A percentile compares a stretch with the other conserved stretches of the same genome.
phyloP scores from a whole-genome alignment of 805 yeast genomes.

The Danielozyma ontarioensis region DNA sequence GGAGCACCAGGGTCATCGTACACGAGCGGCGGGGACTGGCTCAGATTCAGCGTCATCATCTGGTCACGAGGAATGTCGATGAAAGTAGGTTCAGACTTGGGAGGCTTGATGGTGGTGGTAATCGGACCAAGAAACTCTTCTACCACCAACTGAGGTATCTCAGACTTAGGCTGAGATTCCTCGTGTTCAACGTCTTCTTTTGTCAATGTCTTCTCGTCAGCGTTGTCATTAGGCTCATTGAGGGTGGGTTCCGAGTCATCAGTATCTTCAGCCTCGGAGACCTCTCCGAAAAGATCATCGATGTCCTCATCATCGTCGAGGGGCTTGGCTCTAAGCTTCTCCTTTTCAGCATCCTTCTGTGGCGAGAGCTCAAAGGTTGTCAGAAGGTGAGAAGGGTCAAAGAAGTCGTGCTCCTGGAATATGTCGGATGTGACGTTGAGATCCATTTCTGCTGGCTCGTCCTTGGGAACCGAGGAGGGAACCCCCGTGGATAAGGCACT shows the following conservation, averaged over 20 bases:
- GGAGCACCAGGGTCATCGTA: slow-evolving; percentile 87
- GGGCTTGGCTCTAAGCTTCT: slow-evolving; percentile 2
- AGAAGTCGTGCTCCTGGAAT: background rate
- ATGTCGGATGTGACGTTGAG: background rate
- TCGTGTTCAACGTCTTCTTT: no score
- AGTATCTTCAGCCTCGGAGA: slow-evolving; percentile 18
- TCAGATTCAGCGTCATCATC: slow-evolving; percentile 51
- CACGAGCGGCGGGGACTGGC: slow-evolving; percentile 5
- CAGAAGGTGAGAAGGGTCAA: background rate
- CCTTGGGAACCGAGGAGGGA: no score
- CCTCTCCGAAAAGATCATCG: slow-evolving; percentile 31
- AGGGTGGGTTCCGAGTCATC: background rate
- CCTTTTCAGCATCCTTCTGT: no score
- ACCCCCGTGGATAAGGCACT: no score
- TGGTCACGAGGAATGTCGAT: slow-evolving; percentile 56
- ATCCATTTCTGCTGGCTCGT: background rate
- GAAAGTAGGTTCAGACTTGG: slow-evolving; percentile 8
- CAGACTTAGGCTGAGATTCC: no score
- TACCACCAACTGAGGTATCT: background rate
- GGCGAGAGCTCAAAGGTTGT: no score
- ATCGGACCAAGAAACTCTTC: no score
- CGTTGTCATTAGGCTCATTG: background rate
- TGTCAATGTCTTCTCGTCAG: no score
- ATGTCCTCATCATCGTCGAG: slow-evolving; percentile 19
- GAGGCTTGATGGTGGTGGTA: no score